Evolutionary conservation across 345 rosid genomes (phyloP).

Genomic region (Bruguiera sexangula): DNA sequence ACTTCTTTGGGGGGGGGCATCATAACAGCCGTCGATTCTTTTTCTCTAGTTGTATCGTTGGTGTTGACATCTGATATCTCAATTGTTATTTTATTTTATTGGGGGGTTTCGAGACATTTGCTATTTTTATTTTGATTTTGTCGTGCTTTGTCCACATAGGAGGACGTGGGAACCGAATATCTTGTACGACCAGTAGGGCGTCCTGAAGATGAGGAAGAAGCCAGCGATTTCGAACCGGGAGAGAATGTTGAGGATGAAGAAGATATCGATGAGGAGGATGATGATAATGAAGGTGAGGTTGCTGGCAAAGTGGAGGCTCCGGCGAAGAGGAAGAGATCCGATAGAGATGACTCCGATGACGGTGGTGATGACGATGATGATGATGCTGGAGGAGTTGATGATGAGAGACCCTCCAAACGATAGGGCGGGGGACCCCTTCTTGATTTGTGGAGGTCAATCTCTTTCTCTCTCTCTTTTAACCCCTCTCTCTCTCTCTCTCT

Average conservation of each 20-base stretch:
- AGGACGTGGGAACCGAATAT: constrained; percentile 79
- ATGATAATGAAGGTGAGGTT: constrained; percentile 2
- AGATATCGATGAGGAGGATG: constrained; percentile 42
- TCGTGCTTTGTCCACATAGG: constrained; percentile 27
- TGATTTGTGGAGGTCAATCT: constrained; percentile 45
- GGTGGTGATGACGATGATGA: constrained; percentile 44
- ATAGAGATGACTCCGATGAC: constrained; percentile 45
- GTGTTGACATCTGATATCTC: neutral
- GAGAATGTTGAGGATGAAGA: constrained; percentile 29
- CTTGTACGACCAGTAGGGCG: constrained; percentile 71
- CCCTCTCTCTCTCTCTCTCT: constrained; percentile 22
- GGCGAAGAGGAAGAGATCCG: constrained; percentile 63
- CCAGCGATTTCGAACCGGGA: constrained; percentile 73
- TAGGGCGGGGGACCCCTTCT: constrained; percentile 34
- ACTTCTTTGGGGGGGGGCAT: too few relatives aligned
- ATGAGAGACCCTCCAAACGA: constrained; percentile 83
- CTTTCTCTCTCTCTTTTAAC: constrained; percentile 22
- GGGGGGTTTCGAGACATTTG: neutral
- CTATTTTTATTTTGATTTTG: neutral
- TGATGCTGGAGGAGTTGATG: constrained; percentile 61
- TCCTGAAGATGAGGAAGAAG: constrained; percentile 90
- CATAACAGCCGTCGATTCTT: too few relatives aligned
- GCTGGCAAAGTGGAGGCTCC: constrained; percentile 63
- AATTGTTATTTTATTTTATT: neutral
- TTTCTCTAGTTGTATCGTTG: too few relatives aligned